Conservation (phyloP, 1,284 basidiomycete species). For the Cryptococcus sp. region DNA sequence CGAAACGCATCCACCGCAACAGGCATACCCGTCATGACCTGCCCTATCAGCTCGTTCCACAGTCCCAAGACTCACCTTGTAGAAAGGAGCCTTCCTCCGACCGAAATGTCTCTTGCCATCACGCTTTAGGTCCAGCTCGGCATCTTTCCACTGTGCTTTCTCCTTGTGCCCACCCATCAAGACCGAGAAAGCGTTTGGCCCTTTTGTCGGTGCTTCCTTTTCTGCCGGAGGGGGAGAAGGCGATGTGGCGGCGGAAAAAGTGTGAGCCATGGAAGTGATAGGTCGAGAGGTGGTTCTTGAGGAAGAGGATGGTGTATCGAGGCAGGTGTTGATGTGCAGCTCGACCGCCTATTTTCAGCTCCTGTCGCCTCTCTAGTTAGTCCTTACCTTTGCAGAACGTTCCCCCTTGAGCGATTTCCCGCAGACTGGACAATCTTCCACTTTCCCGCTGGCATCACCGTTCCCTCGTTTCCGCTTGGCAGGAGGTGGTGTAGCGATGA, state of each 20-base stretch:
- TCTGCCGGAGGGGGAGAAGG: constrained; percentile 10
- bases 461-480: constrained; percentile 2
- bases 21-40: constrained; percentile 87
- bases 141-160: constrained; percentile 76
- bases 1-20: constrained; percentile 93
- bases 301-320: constrained; percentile 19
- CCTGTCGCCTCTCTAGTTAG: background rate
- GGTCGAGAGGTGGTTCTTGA: background rate
- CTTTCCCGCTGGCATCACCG: constrained; percentile 5
- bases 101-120: constrained; percentile 49
- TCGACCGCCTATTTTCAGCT: constrained; percentile 25
- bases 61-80: constrained; percentile 58
- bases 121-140: constrained; percentile 46
- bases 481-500: constrained; percentile 2
- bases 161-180: constrained; percentile 79
- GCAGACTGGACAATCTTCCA: constrained; percentile 34
- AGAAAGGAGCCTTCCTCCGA: constrained; percentile 78
- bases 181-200: constrained; percentile 61
- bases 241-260: constrained; percentile 23
- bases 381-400: constrained; percentile 21
- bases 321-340: constrained; percentile 44
- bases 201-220: constrained; percentile 17
- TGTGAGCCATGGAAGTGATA: constrained; percentile 12
- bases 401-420: constrained; percentile 24
- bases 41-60: background rate